A percentile compares a stretch with the other conserved stretches of the same genome.
These are phyloP conservation scores for Euphorbia tirucalli DNA, from an alignment of 345 rosid genomes.

Conservation along the genomic window DNA sequence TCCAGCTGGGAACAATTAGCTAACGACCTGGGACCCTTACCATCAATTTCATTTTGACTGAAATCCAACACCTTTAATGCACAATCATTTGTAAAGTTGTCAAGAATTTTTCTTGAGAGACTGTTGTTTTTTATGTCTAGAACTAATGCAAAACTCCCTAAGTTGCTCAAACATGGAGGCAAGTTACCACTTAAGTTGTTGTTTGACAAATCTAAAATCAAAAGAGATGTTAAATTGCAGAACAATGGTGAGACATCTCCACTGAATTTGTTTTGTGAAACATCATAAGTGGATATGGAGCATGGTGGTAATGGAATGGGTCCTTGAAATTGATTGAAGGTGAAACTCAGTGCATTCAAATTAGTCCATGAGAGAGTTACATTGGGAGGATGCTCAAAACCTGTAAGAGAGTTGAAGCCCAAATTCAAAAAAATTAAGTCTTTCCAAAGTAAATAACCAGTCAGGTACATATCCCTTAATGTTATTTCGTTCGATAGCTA, in stretches of 20 bases:
- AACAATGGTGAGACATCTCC: neutral
- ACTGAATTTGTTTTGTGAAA: neutral
- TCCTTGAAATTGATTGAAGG: conserved; percentile 1
- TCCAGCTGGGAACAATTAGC: neutral
- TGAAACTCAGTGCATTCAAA: neutral
- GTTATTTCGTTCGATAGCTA: conserved; percentile 22
- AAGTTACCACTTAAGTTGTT: conserved; percentile 1
- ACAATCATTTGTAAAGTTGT: neutral
- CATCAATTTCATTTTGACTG: conserved; percentile 7
- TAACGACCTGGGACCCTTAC: conserved; percentile 14
- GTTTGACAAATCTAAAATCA: neutral
- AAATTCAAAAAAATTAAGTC: neutral
- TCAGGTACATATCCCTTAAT: conserved; percentile 13
- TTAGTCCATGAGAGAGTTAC: neutral
- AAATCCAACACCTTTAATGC: neutral
- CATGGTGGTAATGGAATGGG: conserved; percentile 7
- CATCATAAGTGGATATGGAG: neutral
- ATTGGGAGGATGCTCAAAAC: conserved; percentile 6
- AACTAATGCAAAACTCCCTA: neutral
- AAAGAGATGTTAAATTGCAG: neutral
- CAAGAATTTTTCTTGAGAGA: neutral
- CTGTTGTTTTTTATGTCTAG: neutral
- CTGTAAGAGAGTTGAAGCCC: neutral
- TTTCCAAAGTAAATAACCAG: neutral
- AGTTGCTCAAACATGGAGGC: neutral